A percentile compares a stretch with the other conserved stretches of the same genome.
phyloP scores from a whole-genome alignment of 1,139 yeast species.

The Saccharomycopsis phalli region DNA sequence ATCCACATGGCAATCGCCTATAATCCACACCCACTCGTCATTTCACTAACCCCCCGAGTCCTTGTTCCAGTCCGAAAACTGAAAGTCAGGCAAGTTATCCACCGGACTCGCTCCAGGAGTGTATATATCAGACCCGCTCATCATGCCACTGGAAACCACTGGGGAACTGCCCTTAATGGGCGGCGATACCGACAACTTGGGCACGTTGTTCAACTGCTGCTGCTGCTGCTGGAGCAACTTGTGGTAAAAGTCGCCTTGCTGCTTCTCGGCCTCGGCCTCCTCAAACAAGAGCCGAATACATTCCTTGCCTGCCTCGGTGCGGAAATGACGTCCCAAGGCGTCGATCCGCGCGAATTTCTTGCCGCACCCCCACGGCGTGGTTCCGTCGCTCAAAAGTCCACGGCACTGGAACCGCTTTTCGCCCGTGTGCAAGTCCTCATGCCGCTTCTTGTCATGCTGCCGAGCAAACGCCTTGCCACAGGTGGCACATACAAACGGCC shows the following conservation, averaged over 20 bases:
- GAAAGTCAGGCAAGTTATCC: constrained; percentile 14
- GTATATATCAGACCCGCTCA: not conserved
- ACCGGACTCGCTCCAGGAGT: constrained; percentile 13
- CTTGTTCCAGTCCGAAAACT: too few species aligned
- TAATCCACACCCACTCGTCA: too few species aligned
- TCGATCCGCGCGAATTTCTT: constrained; percentile 50
- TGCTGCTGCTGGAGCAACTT: constrained; percentile 9
- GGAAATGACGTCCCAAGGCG: constrained; percentile 48
- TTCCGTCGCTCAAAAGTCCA: constrained; percentile 58
- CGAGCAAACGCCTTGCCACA: constrained; percentile 96
- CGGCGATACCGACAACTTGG: constrained; percentile 11
- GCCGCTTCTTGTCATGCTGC: constrained; percentile 90
- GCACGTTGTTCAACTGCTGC: constrained; percentile 3
- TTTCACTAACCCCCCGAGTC: too few species aligned
- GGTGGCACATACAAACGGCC: constrained; percentile 77
- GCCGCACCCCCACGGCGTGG: constrained; percentile 45
- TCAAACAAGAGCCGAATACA: constrained; percentile 71
- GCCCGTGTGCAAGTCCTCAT: constrained; percentile 88
- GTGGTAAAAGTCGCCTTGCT: not conserved
- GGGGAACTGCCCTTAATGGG: constrained; percentile 5
- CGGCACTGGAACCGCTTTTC: constrained; percentile 81
- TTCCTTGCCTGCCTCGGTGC: constrained; percentile 68
- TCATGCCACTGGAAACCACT: constrained; percentile 1
- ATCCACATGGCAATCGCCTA: too few species aligned
- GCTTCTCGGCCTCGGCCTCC: constrained; percentile 45